Evolutionary conservation across 306 rosid species (phyloP).

Genomic region (Dalbergia cultrata): DNA sequence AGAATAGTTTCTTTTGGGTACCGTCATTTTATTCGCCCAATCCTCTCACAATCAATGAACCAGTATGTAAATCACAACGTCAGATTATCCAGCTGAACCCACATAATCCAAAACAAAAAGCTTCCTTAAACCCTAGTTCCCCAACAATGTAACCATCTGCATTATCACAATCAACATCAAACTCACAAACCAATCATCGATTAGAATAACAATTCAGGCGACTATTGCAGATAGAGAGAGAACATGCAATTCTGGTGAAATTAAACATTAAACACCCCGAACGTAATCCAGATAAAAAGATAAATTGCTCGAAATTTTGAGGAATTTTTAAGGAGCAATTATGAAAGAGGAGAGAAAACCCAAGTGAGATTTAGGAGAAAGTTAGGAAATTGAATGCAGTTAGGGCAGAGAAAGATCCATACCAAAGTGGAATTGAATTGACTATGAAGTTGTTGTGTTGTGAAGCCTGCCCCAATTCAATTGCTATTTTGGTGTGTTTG

Average conservation of each 20-base stretch:
- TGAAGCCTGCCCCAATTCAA: neutral
- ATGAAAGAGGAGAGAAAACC: constrained; percentile 20
- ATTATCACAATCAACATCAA: neutral
- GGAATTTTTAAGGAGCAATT: neutral
- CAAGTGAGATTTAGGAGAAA: constrained; percentile 23
- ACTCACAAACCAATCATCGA: constrained; percentile 34
- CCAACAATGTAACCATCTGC: constrained; percentile 47
- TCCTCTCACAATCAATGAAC: constrained; percentile 37
- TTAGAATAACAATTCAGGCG: constrained; percentile 12
- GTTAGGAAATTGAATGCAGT: constrained; percentile 33
- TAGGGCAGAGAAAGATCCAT: constrained; percentile 29
- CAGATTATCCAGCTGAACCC: constrained; percentile 53
- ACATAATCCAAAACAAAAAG: constrained; percentile 48
- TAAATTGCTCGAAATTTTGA: neutral
- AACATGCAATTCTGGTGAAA: constrained; percentile 1
- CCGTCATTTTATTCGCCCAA: constrained; percentile 50
- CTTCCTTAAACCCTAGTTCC: constrained; percentile 69
- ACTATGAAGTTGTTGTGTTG: constrained; percentile 7
- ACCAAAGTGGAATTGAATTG: constrained; percentile 43
- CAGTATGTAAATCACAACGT: constrained; percentile 46
- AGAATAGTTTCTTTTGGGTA: constrained; percentile 57
- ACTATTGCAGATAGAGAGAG: neutral
- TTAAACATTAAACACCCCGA: constrained; percentile 3
- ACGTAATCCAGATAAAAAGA: neutral
- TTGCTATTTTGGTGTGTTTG: constrained; percentile 28